Base-by-base conservation (phyloP, 495 filamentous ascomycete genomes). In the Pseudomonodictys pantanalensis region DNA sequence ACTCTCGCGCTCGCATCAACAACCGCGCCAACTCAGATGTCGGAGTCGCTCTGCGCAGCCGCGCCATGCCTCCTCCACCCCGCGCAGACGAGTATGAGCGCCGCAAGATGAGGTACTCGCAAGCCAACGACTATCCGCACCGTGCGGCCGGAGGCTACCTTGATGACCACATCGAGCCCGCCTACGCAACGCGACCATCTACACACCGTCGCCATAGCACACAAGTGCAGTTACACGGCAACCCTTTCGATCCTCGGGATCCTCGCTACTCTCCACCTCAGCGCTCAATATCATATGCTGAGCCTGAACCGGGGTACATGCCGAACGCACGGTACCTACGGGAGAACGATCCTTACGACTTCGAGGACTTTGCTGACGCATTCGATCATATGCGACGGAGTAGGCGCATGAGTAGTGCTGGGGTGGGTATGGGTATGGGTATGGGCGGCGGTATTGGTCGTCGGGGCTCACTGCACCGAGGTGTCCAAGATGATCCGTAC, bases 251-350 rank as follows among this genome's bases (percentile, higher is more conserved):
- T 1, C 29, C 48, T n/a, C n/a, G n/a, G n/a, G n/a, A 3, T 17
- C 50, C 50, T 20, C 47, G 7, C 23, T 43, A 20, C 47, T 30
- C 20, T 52, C 25, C 33, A 3, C 50, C 50, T 33, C n/a, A 39
- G 22, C 50, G 50, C 50, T 11, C 30, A 15, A 8, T 42, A 9
- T 25, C 50, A 1, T 52, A 52, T 22, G 17, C 29, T 5, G 38
- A 41, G 12, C 38, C 38, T 18, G 38, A 41, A 18, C 38, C 15
- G 15, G 38, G 5, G 15, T 41, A 41, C 38, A n/a, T n/a, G 12
- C 15, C 38, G 3, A 41, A n/a, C 38, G 15, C 4, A 15, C 38
- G 3, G 15, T n/a, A 15, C 38, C 38, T n/a, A 41, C 38, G 38
- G 38, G 38, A 41, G 12, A 12, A 41, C 20, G 38, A 41, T 15